These are phyloP conservation scores for Geoglossum glabrum DNA, from an alignment of 495 filamentous ascomycete species.

Conservation along the genomic window DNA sequence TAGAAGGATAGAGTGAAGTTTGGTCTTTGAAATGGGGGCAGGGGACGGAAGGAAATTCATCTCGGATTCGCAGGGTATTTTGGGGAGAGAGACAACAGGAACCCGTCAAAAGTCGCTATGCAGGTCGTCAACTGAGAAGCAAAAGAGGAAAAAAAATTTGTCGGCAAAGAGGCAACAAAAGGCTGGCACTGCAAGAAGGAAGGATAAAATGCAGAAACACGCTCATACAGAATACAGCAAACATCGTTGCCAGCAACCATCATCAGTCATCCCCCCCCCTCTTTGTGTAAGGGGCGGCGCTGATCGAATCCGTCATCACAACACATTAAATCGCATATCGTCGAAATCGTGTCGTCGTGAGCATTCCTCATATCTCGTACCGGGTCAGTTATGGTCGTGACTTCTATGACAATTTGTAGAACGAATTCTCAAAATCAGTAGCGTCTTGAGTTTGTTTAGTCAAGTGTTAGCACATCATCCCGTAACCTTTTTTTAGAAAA, in stretches of 20 bases:
- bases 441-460: background rate
- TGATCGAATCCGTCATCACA: background rate
- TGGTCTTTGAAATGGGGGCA: no score
- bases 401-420: background rate
- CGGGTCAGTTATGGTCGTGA: background rate
- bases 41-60: no score
- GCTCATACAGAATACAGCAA: background rate
- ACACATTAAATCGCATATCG: background rate
- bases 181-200: no score
- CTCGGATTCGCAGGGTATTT: no score
- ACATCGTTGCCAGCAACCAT: background rate
- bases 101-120: no score
- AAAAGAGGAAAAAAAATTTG: no score
- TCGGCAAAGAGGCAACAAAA: no score
- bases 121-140: no score
- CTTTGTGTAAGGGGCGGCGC: no score
- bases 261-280: background rate
- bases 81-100: no score
- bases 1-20: no score
- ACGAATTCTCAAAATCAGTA: background rate
- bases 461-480: background rate
- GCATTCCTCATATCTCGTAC: background rate
- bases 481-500: no score
- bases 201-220: background rate
- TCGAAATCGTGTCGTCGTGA: constrained; percentile 1